phyloP scores from a whole-genome alignment of 2,329 filamentous ascomycete species.

The Aaosphaeria arxii region DNA sequence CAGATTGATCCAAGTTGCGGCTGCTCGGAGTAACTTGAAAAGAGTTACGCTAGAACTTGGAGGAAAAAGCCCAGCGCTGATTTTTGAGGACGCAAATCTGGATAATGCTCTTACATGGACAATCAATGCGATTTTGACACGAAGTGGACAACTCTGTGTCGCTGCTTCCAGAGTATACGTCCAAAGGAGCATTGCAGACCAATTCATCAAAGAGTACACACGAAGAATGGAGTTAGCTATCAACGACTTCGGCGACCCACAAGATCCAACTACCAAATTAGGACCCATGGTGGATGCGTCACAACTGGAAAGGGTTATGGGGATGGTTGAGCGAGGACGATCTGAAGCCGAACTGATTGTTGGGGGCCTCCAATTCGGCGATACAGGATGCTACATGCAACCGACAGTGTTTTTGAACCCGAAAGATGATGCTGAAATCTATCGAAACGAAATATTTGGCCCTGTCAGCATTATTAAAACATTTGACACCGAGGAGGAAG shows the following conservation, averaged over 20 bases:
- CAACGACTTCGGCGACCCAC: constrained; percentile 16
- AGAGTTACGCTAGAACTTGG: constrained; percentile 48
- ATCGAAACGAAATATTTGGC: constrained; percentile 32
- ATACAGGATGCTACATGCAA: constrained; percentile 23
- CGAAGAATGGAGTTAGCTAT: constrained; percentile 9
- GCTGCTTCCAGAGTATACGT: constrained; percentile 27
- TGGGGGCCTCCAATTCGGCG: constrained; percentile 24
- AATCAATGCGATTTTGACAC: constrained; percentile 3
- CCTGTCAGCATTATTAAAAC: constrained; percentile 26
- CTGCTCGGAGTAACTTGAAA: constrained; percentile 27
- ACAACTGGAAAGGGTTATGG: constrained; percentile 26
- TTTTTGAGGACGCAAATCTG: constrained; percentile 50
- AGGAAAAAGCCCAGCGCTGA: constrained; percentile 46
- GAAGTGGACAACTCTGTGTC: constrained; percentile 18
- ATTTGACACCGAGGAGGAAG: constrained; percentile 33
- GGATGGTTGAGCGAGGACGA: constrained; percentile 27
- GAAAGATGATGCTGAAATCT: constrained; percentile 18
- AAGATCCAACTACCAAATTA: constrained; percentile 16
- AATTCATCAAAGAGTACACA: constrained; percentile 25
- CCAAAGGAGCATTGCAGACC: constrained; percentile 24
- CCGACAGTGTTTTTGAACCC: constrained; percentile 31
- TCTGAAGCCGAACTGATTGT: constrained; percentile 23
- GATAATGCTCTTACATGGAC: constrained; percentile 36
- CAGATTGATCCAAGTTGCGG: constrained; percentile 32
- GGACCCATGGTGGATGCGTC: constrained; percentile 26